These are phyloP conservation scores for Penicillium oxalicum DNA, from an alignment of 2,329 filamentous ascomycete species.

Conservation along the genomic window DNA sequence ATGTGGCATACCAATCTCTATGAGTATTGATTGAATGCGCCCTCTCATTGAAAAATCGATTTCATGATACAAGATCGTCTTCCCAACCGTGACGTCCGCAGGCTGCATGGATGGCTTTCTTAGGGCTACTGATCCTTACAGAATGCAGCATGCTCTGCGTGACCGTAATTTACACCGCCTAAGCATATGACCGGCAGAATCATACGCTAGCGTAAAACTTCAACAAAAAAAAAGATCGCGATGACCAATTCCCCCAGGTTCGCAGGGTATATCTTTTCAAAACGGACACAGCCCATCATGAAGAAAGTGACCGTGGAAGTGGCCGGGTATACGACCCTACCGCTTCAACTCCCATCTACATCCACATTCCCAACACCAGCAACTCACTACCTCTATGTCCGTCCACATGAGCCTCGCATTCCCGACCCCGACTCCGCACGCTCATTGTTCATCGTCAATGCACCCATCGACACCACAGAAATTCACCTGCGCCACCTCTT, in stretches of 20 bases:
- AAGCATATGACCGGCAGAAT: constrained; percentile 13
- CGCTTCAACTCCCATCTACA: constrained; percentile 59
- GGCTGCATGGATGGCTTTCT: background rate
- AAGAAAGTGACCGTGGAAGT: constrained; percentile 37
- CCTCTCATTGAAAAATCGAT: too few relatives aligned
- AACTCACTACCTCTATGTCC: constrained; percentile 81
- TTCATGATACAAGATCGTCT: too few relatives aligned
- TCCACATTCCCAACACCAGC: constrained; percentile 57
- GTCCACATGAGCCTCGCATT: constrained; percentile 72
- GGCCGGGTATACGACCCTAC: constrained; percentile 62
- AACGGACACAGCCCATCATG: constrained; percentile 27
- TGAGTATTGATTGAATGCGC: too few relatives aligned
- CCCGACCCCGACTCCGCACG: constrained; percentile 67
- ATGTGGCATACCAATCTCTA: too few relatives aligned
- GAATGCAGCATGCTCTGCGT: constrained; percentile 6
- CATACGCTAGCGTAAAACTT: constrained; percentile 15
- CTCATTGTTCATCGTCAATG: constrained; percentile 84
- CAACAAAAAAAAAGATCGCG: constrained; percentile 13
- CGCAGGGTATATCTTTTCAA: constrained; percentile 4
- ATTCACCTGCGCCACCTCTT: constrained; percentile 72
- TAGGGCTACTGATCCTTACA: background rate
- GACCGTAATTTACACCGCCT: constrained; percentile 15
- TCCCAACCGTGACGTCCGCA: too few relatives aligned
- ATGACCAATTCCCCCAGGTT: background rate
- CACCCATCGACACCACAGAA: constrained; percentile 78